Evolutionary conservation across 1,139 yeast species (phyloP).

Genomic region (Keqinozyma sinolaborantium): DNA sequence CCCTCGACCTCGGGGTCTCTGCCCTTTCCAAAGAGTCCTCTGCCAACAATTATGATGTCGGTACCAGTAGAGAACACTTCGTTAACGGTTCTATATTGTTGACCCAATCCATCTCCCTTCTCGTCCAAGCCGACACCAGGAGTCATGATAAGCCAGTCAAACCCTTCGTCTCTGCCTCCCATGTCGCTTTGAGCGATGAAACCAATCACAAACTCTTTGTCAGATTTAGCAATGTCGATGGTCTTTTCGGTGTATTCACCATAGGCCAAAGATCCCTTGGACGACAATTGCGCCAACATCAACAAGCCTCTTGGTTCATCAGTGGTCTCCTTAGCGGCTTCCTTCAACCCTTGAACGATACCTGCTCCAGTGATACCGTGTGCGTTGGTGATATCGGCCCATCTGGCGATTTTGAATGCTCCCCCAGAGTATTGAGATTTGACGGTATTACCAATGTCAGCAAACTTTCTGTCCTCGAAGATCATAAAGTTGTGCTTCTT

Average conservation of each 20-base stretch:
- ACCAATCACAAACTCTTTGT: slow-evolving; percentile 89
- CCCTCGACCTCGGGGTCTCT: slow-evolving; percentile 90
- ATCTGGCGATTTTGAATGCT: slow-evolving; percentile 78
- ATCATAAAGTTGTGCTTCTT: slow-evolving; percentile 79
- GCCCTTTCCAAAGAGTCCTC: slow-evolving; percentile 95
- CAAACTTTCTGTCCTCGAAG: slow-evolving; percentile 96
- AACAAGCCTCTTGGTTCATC: slow-evolving; percentile 79
- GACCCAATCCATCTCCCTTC: slow-evolving; percentile 95
- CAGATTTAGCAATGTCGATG: slow-evolving; percentile 84
- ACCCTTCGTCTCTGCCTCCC: slow-evolving; percentile 80
- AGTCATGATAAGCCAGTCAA: slow-evolving; percentile 94
- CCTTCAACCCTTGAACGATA: slow-evolving; percentile 81
- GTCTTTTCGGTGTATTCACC: slow-evolving; percentile 89
- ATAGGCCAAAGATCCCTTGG: slow-evolving; percentile 87
- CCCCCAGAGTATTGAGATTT: slow-evolving; percentile 93
- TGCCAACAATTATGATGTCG: slow-evolving; percentile 93
- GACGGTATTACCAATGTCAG: slow-evolving; percentile 98
- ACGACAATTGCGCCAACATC: slow-evolving; percentile 94
- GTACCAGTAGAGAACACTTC: slow-evolving; percentile 81
- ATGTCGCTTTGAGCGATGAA: slow-evolving; percentile 91
- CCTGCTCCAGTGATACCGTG: slow-evolving; percentile 98
- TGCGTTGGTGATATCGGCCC: slow-evolving; percentile 98
- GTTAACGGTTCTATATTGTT: slow-evolving; percentile 90
- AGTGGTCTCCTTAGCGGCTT: slow-evolving; percentile 74
- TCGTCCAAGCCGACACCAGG: slow-evolving; percentile 99